These are phyloP conservation scores for Leishmania major DNA, from an alignment of 208 protist genomes.

Conservation along the genomic window DNA sequence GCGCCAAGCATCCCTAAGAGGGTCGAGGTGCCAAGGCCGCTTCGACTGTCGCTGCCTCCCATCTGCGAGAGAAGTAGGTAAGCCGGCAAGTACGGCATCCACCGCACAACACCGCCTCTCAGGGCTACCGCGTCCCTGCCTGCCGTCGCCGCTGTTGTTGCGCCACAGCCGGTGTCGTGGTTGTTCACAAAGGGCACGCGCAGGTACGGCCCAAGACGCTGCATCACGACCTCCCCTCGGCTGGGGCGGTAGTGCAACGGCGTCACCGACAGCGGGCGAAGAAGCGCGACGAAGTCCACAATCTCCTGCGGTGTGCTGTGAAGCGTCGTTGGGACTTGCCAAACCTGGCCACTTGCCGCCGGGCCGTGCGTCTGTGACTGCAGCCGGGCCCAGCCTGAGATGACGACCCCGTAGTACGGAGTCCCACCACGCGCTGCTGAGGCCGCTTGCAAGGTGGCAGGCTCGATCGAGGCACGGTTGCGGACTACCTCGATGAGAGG, in stretches of 20 bases:
- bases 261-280: conserved; percentile 64
- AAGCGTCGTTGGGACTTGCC: conserved; percentile 72
- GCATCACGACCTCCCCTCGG: conserved; percentile 43
- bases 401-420: conserved; percentile 71
- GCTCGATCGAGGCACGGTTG: conserved; percentile 36
- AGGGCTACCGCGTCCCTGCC: neutral
- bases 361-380: conserved; percentile 17
- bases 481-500: conserved; percentile 70
- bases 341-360: conserved; percentile 30
- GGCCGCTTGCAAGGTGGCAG: conserved; percentile 37
- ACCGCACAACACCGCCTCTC: neutral
- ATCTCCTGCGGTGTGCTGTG: conserved; percentile 77
- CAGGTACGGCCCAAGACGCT: conserved; percentile 64
- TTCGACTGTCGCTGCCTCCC: neutral
- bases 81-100: conserved; percentile 10
- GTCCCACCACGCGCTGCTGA: conserved; percentile 27
- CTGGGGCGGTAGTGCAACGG: conserved; percentile 67
- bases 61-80: conserved; percentile 8
- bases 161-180: conserved; percentile 3
- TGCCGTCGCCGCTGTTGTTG: neutral
- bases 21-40: neutral
- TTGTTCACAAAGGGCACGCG: conserved; percentile 33
- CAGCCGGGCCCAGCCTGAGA: conserved; percentile 75
- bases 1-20: neutral
- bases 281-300: conserved; percentile 64